Evolutionary conservation across 228 moss, liverwort and hornwort species (phyloP).

Genomic region (Sphagnum magellanicum): DNA sequence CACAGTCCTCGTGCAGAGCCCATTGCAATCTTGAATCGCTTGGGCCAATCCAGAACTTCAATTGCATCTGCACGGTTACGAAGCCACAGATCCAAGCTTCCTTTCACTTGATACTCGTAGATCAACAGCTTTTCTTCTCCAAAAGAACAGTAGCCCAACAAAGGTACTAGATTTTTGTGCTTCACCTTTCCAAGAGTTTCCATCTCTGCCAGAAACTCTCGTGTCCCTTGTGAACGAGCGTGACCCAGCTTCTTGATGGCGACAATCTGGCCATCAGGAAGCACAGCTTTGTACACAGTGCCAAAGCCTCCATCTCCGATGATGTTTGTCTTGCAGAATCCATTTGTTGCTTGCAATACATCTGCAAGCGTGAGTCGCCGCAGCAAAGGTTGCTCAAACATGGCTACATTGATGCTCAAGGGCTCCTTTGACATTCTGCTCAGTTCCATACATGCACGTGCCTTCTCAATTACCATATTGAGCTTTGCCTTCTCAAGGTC

Average conservation of each 20-base stretch:
- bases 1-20: constrained; percentile 49
- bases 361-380: constrained; percentile 13
- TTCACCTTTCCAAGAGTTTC: constrained; percentile 61
- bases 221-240: constrained; percentile 43
- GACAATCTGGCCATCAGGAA: constrained; percentile 36
- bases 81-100: constrained; percentile 54
- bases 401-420: constrained; percentile 54
- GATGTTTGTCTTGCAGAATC: constrained; percentile 49
- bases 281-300: constrained; percentile 53
- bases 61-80: constrained; percentile 55
- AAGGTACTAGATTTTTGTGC: constrained; percentile 40
- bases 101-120: constrained; percentile 56
- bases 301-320: constrained; percentile 66
- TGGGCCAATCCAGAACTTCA: constrained; percentile 52
- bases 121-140: constrained; percentile 58
- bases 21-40: constrained; percentile 44
- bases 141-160: constrained; percentile 57
- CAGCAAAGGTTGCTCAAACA: constrained; percentile 53
- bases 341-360: constrained; percentile 33
- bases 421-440: constrained; percentile 63
- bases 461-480: constrained; percentile 24
- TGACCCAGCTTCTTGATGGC: constrained; percentile 49
- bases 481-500: constrained; percentile 56
- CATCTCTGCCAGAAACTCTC: constrained; percentile 67
- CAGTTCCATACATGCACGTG: constrained; percentile 31